These are phyloP conservation scores for Akebia trifoliata DNA, from an alignment of 164 flowering plant species.

Conservation along the genomic window DNA sequence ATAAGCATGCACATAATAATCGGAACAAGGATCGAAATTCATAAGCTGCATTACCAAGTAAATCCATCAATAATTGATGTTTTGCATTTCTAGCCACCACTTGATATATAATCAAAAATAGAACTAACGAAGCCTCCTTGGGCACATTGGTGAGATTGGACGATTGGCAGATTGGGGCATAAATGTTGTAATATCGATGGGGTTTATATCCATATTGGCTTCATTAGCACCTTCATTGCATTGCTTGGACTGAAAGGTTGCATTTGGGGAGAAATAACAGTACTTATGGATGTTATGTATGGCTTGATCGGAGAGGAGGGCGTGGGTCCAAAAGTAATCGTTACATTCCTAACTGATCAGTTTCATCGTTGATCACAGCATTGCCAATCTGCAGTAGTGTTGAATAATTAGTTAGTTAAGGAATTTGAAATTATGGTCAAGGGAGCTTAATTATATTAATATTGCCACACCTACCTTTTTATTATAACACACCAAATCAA, in stretches of 20 bases:
- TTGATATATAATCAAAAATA: neutral
- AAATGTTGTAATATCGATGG: conserved; percentile 60
- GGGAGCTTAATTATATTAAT: too few species aligned
- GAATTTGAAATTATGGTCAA: too few species aligned
- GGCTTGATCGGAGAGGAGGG: conserved; percentile 41
- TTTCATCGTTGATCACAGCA: conserved; percentile 57
- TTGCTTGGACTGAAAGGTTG: neutral
- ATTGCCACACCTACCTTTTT: too few species aligned
- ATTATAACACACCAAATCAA: too few species aligned
- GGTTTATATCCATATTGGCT: neutral
- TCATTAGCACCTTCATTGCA: neutral
- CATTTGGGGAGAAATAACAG: conserved; percentile 44
- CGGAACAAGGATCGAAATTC: conserved; percentile 55
- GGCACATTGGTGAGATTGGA: conserved; percentile 32
- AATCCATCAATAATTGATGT: neutral
- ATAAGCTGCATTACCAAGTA: conserved; percentile 15
- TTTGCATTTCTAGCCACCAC: neutral
- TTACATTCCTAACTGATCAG: conserved; percentile 52
- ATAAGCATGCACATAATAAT: conserved; percentile 43
- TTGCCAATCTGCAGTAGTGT: conserved; percentile 72
- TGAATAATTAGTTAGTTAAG: too few species aligned
- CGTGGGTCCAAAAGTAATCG: conserved; percentile 53
- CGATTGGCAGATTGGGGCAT: conserved; percentile 47
- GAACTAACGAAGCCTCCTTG: conserved; percentile 31
- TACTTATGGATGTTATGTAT: conserved; percentile 12